Evolutionary conservation across 768 basidiomycete genomes (phyloP).

Genomic region (Terana coerulea): DNA sequence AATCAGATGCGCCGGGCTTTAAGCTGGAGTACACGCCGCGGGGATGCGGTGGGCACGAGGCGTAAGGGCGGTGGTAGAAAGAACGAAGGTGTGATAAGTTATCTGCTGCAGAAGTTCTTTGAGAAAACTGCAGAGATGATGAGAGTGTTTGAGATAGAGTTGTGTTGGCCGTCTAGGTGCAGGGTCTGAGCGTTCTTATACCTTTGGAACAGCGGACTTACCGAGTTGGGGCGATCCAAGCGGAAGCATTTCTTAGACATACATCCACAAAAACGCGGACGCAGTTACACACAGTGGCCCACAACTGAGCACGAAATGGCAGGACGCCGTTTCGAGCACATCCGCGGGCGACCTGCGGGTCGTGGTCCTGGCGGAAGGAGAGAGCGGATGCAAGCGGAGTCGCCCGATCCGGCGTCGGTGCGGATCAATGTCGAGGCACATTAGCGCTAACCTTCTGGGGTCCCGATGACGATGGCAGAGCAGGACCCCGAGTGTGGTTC

Average conservation of each 20-base stretch:
- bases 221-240: background rate
- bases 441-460: too few species aligned
- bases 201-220: background rate
- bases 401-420: background rate
- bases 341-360: background rate
- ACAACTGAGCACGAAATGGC: too few species aligned
- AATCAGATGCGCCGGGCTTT: background rate
- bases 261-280: background rate
- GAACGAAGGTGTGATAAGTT: background rate
- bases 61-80: background rate
- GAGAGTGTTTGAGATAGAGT: background rate
- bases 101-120: background rate
- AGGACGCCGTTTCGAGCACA: too few species aligned
- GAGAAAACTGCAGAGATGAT: background rate
- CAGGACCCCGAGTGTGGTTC: too few species aligned
- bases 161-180: background rate
- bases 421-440: background rate
- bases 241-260: background rate
- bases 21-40: background rate
- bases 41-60: slow-evolving; percentile 1
- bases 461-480: too few species aligned
- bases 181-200: background rate
- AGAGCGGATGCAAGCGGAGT: too few species aligned
- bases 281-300: too few species aligned
- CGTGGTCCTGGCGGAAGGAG: background rate